Evolutionary conservation across 2,329 filamentous ascomycete species (phyloP).

Genomic region (Kalmusia sp.): DNA sequence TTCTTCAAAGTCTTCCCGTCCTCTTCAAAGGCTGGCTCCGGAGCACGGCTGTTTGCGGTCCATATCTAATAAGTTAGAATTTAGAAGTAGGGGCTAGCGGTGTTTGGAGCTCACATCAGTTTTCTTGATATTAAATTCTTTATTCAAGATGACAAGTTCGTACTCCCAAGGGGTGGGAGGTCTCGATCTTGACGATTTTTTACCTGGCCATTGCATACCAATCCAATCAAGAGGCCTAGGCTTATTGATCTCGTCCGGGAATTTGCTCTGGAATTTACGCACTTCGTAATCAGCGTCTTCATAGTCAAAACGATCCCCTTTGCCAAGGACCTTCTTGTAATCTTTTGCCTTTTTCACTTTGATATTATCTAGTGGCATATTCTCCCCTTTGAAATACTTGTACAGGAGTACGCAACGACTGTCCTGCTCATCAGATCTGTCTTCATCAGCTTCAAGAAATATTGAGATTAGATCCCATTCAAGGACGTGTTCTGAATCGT

Average conservation of each 20-base stretch:
- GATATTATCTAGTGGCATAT: background rate
- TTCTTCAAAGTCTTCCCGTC: background rate
- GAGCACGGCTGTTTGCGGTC: background rate
- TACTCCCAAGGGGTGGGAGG: conserved; percentile 12
- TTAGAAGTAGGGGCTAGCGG: background rate
- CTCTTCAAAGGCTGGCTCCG: background rate
- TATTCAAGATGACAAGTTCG: conserved; percentile 6
- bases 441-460: conserved; percentile 6
- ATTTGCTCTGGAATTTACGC: background rate
- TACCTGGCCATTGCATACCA: conserved; percentile 9
- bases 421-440: too few species aligned
- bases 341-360: conserved; percentile 7
- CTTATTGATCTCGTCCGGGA: background rate
- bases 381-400: conserved; percentile 1
- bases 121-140: conserved; percentile 9
- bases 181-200: background rate
- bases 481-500: conserved; percentile 11
- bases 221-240: conserved; percentile 11
- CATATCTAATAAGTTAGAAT: background rate
- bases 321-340: conserved; percentile 7
- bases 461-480: conserved; percentile 4
- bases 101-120: conserved; percentile 1
- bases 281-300: background rate
- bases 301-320: too few species aligned
- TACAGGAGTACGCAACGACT: conserved; percentile 6